Base-by-base conservation (phyloP, 106 monocot species). In the Dioscorea zingiberensis region DNA sequence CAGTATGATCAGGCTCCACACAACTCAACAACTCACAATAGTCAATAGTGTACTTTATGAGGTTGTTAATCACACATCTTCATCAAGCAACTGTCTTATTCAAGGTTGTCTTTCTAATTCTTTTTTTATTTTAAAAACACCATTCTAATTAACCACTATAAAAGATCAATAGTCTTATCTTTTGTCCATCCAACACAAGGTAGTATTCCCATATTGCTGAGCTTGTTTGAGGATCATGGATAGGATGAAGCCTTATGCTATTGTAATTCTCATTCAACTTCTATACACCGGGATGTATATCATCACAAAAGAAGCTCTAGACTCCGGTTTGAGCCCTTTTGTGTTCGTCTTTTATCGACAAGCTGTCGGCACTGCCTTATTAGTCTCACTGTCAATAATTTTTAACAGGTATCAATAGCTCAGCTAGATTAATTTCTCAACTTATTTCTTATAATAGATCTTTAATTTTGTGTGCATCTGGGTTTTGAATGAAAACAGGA, bases 321-420 rank as follows among this genome's bases (percentile, higher is more conserved):
- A 87, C 48, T 30, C 49, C 27, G 87, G 87, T 7, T 56, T 93
- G 72, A 84, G 64, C 60, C 68, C 84, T 0, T 82, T 48, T 25
- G 68, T 82, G 30, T 93, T 85, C 79, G 53, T 93, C 54, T 87
- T 93, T 75, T 93, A 85, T 45, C 63, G 92, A 24, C 87, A 84
- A 51, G 71, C 72, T 2, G 54, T 80, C 27, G 84, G 84, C 21
- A 53, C 79, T n/a, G 26, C 80, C 44, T 66, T 84, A 23, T 68
- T 93, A 3, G 60, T 66, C 15, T 84, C 84, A 1, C 55, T 87
- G n/a, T 79, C 87, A 54, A 7, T 69, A 18, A 32, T 68, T 46
- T 16, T 69, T 17, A 73, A 73, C 53, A 69, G 79, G 79, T 74
- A 38, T 38, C 12, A 19, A 10, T n/a, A n/a, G n/a, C n/a, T n/a